Percentiles rank a stretch among this genome's conserved stretches.
Evolutionary conservation across 2,329 filamentous ascomycete species (phyloP).

Genomic region (Fonsecaea erecta): DNA sequence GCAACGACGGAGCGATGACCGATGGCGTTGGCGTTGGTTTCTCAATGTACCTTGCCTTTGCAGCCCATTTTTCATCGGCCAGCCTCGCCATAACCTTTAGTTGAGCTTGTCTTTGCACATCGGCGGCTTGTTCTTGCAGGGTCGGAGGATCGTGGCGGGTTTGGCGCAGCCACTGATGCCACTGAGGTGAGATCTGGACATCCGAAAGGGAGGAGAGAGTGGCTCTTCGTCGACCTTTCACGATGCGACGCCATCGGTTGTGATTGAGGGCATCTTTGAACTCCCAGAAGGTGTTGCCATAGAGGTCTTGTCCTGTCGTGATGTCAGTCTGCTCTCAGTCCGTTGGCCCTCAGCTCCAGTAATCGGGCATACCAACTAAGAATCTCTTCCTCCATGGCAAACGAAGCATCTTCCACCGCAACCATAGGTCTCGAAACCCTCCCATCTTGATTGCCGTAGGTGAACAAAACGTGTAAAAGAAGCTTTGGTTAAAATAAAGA

Average conservation of each 20-base stretch:
- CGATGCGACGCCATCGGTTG: slow-evolving; percentile 61
- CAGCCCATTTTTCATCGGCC: slow-evolving; percentile 66
- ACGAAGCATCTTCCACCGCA: slow-evolving; percentile 65
- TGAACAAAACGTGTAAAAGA: slow-evolving; percentile 30
- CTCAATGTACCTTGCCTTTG: slow-evolving; percentile 63
- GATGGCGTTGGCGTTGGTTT: slow-evolving; percentile 54
- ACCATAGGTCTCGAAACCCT: slow-evolving; percentile 58
- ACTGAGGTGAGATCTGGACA: slow-evolving; percentile 66
- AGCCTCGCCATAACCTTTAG: slow-evolving; percentile 64
- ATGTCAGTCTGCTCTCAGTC: slow-evolving; percentile 15
- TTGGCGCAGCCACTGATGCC: slow-evolving; percentile 71
- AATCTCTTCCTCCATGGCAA: slow-evolving; percentile 66
- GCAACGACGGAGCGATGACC: slow-evolving; percentile 11
- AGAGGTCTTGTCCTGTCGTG: slow-evolving; percentile 61
- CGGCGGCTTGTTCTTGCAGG: slow-evolving; percentile 62
- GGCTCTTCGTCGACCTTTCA: slow-evolving; percentile 57
- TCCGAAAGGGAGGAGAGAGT: slow-evolving; percentile 64
- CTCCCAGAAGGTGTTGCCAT: slow-evolving; percentile 70
- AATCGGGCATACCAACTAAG: slow-evolving; percentile 57
- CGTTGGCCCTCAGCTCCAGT: background rate
- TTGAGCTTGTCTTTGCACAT: slow-evolving; percentile 60
- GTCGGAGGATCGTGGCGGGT: slow-evolving; percentile 61
- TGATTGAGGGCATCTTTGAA: slow-evolving; percentile 64
- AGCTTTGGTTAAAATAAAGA: background rate
- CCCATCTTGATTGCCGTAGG: slow-evolving; percentile 40